phyloP scores from a whole-genome alignment of 148 eudicot genomes.

The Talinum fruticosum region DNA sequence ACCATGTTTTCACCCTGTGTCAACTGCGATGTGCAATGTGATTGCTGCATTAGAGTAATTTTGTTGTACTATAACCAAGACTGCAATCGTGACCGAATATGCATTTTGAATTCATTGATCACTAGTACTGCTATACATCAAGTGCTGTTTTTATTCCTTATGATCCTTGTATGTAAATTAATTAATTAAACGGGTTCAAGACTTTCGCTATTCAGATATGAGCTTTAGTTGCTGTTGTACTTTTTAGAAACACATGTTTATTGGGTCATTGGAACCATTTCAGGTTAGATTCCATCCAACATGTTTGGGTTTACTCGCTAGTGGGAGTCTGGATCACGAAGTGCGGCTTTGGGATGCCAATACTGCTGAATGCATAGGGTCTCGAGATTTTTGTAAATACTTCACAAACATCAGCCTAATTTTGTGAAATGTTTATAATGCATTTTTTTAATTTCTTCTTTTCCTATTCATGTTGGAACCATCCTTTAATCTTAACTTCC shows the following conservation, averaged over 20 bases:
- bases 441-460: not conserved
- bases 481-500: not conserved
- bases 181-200: not conserved
- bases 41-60: too few relatives aligned
- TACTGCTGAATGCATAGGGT: slow-evolving; percentile 84
- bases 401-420: not conserved
- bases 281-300: slow-evolving; percentile 38
- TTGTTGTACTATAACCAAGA: too few relatives aligned
- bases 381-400: slow-evolving; percentile 85
- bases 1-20: too few relatives aligned
- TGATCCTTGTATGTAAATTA: not conserved
- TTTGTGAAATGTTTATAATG: slow-evolving; percentile 1
- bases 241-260: not conserved
- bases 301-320: slow-evolving; percentile 82
- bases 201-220: not conserved
- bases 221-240: not conserved
- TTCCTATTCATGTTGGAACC: not conserved
- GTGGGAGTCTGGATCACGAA: slow-evolving; percentile 98
- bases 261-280: slow-evolving; percentile 4
- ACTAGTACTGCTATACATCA: too few relatives aligned
- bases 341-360: slow-evolving; percentile 98
- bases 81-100: too few relatives aligned
- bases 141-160: not conserved
- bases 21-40: too few relatives aligned
- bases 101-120: too few relatives aligned